Evolutionary conservation across 495 filamentous ascomycete genomes (phyloP).

Genomic region (Lindgomyces ingoldianus): DNA sequence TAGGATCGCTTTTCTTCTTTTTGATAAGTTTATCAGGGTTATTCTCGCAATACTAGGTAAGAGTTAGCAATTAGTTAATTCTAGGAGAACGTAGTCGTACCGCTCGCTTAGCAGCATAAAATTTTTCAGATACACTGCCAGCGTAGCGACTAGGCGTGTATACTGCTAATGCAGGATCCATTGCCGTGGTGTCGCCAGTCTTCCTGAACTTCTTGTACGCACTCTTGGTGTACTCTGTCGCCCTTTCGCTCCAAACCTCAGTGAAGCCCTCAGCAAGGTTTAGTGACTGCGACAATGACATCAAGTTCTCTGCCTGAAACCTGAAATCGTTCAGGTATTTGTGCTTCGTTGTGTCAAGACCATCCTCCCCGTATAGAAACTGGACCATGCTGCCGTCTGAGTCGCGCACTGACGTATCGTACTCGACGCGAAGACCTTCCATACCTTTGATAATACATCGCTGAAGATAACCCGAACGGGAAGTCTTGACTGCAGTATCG

Average conservation of each 20-base stretch:
- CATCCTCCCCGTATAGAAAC: conserved; percentile 96
- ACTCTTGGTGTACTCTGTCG: conserved; percentile 66
- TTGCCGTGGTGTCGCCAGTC: conserved; percentile 62
- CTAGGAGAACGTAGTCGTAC: conserved; percentile 37
- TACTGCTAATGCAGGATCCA: conserved; percentile 73
- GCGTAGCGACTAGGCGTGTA: conserved; percentile 74
- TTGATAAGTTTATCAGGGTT: conserved; percentile 76
- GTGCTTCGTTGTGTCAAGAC: conserved; percentile 89
- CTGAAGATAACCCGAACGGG: conserved; percentile 93
- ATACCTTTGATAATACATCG: conserved; percentile 98
- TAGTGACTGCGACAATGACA: conserved; percentile 57
- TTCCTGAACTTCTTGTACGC: conserved; percentile 78
- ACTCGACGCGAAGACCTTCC: conserved; percentile 89
- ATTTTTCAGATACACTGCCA: conserved; percentile 87
- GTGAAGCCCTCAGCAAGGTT: conserved; percentile 54
- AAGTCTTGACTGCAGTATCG: conserved; percentile 98
- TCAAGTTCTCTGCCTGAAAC: conserved; percentile 80
- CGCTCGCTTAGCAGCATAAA: conserved; percentile 51
- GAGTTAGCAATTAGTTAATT: conserved; percentile 18
- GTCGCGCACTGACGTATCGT: conserved; percentile 92
- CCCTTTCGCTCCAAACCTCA: conserved; percentile 51
- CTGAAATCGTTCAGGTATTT: conserved; percentile 88
- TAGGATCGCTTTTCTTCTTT: conserved; percentile 67
- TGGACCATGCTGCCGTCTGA: conserved; percentile 91
- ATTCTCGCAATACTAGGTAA: conserved; percentile 65